phyloP scores from a whole-genome alignment of 768 basidiomycete species.

The Boletellus emodensis region DNA sequence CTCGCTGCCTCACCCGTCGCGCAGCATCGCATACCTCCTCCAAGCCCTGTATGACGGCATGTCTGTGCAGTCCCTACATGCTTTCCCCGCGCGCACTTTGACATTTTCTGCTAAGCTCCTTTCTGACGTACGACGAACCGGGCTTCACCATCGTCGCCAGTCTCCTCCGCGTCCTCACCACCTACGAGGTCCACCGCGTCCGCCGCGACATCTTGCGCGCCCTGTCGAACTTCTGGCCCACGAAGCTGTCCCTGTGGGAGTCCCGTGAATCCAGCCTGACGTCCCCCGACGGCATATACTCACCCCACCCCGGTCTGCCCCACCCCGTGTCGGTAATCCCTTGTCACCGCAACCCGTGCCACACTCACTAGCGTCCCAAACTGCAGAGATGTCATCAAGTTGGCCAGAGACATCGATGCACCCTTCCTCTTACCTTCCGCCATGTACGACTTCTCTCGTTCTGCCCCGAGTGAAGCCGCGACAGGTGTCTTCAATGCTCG shows the following conservation, averaged over 20 bases:
- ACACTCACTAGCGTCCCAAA: slow-evolving; percentile 5
- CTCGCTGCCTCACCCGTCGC: slow-evolving; percentile 49
- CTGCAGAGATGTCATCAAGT: slow-evolving; percentile 58
- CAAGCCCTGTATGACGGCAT: slow-evolving; percentile 67
- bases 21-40: slow-evolving; percentile 57
- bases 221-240: slow-evolving; percentile 56
- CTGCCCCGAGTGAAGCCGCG: slow-evolving; percentile 56
- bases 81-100: slow-evolving; percentile 10
- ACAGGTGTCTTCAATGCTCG: slow-evolving; percentile 43
- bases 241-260: slow-evolving; percentile 62
- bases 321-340: slow-evolving; percentile 60
- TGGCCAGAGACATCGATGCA: slow-evolving; percentile 55
- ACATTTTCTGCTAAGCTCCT: slow-evolving; percentile 38
- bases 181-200: slow-evolving; percentile 57
- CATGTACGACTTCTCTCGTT: slow-evolving; percentile 77
- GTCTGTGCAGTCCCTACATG: slow-evolving; percentile 36
- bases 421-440: slow-evolving; percentile 65
- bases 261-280: slow-evolving; percentile 57
- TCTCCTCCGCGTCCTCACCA: slow-evolving; percentile 59
- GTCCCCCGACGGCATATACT: slow-evolving; percentile 46
- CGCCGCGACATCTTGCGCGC: slow-evolving; percentile 54
- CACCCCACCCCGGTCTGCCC: slow-evolving; percentile 51
- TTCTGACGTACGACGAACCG: slow-evolving; percentile 42
- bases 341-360: neutral
- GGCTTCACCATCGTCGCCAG: slow-evolving; percentile 53